A percentile compares a stretch with the other conserved stretches of the same genome.
Evolutionary conservation across 169 alveolate species (phyloP).

Genomic region (Eimeria acervulina): DNA sequence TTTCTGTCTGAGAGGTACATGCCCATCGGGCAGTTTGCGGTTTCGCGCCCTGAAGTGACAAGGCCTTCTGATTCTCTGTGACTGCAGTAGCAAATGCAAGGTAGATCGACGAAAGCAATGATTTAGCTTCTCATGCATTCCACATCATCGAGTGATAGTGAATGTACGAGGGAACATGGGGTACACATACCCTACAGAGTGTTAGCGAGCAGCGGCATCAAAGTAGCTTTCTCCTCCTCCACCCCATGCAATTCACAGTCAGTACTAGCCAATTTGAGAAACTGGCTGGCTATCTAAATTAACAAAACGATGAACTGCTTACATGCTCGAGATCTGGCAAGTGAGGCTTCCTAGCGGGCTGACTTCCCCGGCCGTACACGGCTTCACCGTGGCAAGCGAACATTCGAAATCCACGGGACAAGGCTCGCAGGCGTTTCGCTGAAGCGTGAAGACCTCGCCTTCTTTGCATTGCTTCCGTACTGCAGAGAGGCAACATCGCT

Average conservation of each 20-base stretch:
- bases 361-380: constrained; percentile 59
- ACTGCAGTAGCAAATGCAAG: neutral
- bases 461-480: constrained; percentile 52
- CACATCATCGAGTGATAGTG: neutral
- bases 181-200: neutral
- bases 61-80: neutral
- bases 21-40: constrained; percentile 35
- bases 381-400: constrained; percentile 51
- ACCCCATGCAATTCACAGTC: neutral
- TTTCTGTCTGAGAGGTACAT: constrained; percentile 18
- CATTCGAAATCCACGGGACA: constrained; percentile 49
- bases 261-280: neutral
- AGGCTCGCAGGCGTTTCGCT: constrained; percentile 49
- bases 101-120: neutral
- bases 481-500: neutral
- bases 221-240: neutral
- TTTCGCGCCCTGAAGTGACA: neutral
- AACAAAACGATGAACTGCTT: neutral
- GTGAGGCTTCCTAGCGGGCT: constrained; percentile 54
- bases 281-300: neutral
- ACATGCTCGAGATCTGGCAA: constrained; percentile 32
- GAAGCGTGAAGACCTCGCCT: constrained; percentile 40
- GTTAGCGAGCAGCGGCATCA: neutral
- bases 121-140: neutral
- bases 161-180: neutral